These are phyloP conservation scores for Canariomyces notabilis DNA, from an alignment of 2,329 filamentous ascomycete species.

Conservation along the genomic window DNA sequence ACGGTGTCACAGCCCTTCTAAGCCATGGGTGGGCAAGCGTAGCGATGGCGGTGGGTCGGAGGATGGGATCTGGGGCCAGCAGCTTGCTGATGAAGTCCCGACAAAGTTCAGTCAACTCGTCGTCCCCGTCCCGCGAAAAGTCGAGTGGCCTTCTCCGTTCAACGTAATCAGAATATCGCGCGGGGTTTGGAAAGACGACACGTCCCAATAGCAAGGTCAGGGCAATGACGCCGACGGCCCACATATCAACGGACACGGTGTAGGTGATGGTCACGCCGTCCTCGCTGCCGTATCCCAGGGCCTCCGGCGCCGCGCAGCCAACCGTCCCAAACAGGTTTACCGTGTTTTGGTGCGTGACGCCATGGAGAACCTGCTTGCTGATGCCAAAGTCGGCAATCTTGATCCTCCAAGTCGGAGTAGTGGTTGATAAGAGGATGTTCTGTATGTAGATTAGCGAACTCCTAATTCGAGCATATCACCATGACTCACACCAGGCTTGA, in stretches of 20 bases:
- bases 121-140: not conserved
- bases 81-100: not conserved
- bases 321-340: constrained; percentile 12
- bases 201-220: not conserved
- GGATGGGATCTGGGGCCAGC: not conserved
- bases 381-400: constrained; percentile 29
- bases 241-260: constrained; percentile 24
- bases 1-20: not conserved
- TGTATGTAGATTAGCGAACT: constrained; percentile 1
- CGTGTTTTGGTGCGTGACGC: constrained; percentile 16
- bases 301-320: constrained; percentile 25
- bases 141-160: not conserved
- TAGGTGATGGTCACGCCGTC: not conserved
- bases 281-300: constrained; percentile 7
- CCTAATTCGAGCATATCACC: not conserved
- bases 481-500: constrained; percentile 21
- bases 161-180: not conserved
- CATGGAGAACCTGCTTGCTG: constrained; percentile 21
- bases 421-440: constrained; percentile 26
- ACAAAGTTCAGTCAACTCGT: not conserved
- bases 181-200: not conserved
- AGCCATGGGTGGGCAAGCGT: not conserved
- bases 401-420: constrained; percentile 24
- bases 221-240: constrained; percentile 24
- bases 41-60: not conserved